These are phyloP conservation scores for Ceratonia siliqua DNA, from an alignment of 306 rosid species.

Conservation along the genomic window DNA sequence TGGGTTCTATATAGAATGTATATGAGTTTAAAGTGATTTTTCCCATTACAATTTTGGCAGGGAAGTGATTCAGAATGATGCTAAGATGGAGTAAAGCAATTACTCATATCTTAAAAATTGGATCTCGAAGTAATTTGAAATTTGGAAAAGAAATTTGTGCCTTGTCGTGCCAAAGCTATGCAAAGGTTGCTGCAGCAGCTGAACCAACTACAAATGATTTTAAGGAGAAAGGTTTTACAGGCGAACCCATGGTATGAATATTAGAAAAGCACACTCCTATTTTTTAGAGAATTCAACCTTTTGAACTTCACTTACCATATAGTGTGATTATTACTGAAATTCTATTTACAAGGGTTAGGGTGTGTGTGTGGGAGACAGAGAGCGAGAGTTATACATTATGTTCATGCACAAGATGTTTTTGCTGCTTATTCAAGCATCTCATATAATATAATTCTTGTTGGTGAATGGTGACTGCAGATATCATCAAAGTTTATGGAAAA, in stretches of 20 bases:
- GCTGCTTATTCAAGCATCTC: too few relatives aligned
- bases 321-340: neutral
- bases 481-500: too few relatives aligned
- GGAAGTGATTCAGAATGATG: constrained; percentile 50
- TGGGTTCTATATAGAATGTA: neutral
- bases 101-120: constrained; percentile 52
- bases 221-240: constrained; percentile 34
- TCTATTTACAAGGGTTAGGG: neutral
- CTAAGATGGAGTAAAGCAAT: constrained; percentile 58
- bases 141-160: constrained; percentile 32
- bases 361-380: neutral
- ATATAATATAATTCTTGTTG: too few relatives aligned
- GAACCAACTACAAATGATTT: constrained; percentile 36
- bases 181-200: constrained; percentile 58
- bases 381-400: neutral
- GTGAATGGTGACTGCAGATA: too few relatives aligned
- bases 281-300: neutral
- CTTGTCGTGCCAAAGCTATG: constrained; percentile 47
- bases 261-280: neutral
- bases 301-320: neutral
- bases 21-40: neutral
- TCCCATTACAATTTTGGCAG: neutral
- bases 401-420: too few relatives aligned
- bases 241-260: constrained; percentile 43
- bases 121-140: constrained; percentile 39